A percentile compares a stretch with the other conserved stretches of the same genome.
Conservation (phyloP, 306 rosid genomes). For the Nissolia schottii region DNA sequence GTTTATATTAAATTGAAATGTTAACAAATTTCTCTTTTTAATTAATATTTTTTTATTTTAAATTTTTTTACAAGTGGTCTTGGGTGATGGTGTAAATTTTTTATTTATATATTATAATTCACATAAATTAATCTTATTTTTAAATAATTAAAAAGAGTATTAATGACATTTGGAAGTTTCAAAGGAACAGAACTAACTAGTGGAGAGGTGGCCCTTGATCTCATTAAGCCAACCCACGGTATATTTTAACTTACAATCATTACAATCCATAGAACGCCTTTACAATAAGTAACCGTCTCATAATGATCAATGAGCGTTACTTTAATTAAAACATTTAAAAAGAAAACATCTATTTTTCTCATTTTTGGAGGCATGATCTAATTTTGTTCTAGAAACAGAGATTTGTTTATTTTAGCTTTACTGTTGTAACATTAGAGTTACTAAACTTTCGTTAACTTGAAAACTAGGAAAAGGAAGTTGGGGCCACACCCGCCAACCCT, state of each 20-base stretch:
- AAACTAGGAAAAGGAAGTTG: background rate
- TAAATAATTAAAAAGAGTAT: background rate
- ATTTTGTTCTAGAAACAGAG: background rate
- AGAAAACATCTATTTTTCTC: background rate
- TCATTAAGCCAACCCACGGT: background rate
- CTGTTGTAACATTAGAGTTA: background rate
- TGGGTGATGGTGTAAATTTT: too few species aligned
- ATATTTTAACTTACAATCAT: background rate
- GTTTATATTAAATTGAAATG: too few species aligned
- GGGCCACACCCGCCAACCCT: background rate
- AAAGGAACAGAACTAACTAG: background rate
- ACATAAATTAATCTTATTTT: too few species aligned
- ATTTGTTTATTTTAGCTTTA: background rate
- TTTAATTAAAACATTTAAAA: background rate
- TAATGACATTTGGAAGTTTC: background rate
- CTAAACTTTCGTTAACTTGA: background rate
- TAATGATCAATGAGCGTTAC: background rate
- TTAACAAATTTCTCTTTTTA: too few species aligned
- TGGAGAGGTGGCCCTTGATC: background rate
- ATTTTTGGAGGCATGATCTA: background rate
- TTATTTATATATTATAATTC: too few species aligned
- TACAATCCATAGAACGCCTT: background rate
- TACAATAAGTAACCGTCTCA: background rate
- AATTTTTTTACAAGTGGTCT: too few species aligned
- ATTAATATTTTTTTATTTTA: too few species aligned